Base-by-base conservation (phyloP, 345 rosid genomes). In the Populus nigra region DNA sequence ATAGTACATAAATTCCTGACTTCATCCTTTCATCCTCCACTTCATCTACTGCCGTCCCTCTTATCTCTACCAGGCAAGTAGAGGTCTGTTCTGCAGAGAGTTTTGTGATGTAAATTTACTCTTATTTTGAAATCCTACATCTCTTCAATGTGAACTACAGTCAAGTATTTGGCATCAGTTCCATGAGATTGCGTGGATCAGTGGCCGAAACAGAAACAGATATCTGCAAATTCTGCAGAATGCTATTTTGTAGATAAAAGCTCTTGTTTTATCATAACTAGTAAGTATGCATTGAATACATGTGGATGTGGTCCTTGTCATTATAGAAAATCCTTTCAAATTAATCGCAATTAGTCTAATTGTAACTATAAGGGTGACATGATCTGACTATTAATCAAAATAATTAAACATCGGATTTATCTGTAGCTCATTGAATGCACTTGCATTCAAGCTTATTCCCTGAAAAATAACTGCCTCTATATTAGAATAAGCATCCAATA, bases 401-500 rank as follows among this genome's bases (percentile, higher is more conserved):
- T 59, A 59, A 10, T 10, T 2, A 20, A 20, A 20, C 8, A 55
- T 7, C 23, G 8, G 61, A 7, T 55, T 22, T 9, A 59, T 59
- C 25, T 3, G 27, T 1, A 59, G 29, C 65, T 59, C 62, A 43
- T 43, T 13, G 12, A 59, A 59, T 23, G 65, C 29, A 59, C 29
- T 59, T 59, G 15, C 29, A 3, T 23, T 59, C 65, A n/a, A 27
- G 65, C 29, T 59, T 23, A 59, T 59, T 25, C 65, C 62, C 29
- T 23, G 29, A 10, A 55, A 41, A 59, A 59, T 59, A 23, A n/a
- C 29, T 10, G 65, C 65, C 65, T 59, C 29, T 45, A n/a, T 10
- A 39, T 59, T 29, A 71, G 83, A 83, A 81, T 77, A 77, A 83
- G 88, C 80, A 85, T 83, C 77, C 27, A 65, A 74, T 78, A 76